These are phyloP conservation scores for Aphanomyces astaci DNA, from an alignment of 352 stramenopile genomes.

Conservation along the genomic window DNA sequence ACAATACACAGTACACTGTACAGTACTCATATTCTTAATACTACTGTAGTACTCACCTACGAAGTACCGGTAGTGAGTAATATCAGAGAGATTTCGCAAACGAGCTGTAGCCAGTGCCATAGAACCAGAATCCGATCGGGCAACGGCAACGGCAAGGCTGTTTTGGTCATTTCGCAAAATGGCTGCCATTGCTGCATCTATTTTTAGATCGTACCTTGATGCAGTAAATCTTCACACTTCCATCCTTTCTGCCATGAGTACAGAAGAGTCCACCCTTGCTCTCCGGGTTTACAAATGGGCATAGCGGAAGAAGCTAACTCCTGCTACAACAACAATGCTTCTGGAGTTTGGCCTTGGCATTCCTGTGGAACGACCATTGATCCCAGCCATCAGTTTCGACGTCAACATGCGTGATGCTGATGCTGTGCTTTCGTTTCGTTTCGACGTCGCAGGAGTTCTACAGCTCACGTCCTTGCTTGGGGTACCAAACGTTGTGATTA, in stretches of 20 bases:
- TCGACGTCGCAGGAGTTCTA: background rate
- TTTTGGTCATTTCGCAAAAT: slow-evolving; percentile 1
- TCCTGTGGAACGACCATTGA: background rate
- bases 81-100: background rate
- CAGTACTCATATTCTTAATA: no score
- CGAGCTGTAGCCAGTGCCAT: background rate
- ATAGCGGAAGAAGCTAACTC: background rate
- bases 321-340: background rate
- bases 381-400: background rate
- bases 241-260: background rate
- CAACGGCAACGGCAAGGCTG: background rate
- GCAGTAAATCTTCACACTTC: background rate
- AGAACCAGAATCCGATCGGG: background rate
- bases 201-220: background rate
- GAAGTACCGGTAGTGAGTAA: background rate
- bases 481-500: background rate
- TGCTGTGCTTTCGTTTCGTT: background rate
- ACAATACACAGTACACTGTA: background rate
- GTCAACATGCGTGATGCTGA: slow-evolving; percentile 2
- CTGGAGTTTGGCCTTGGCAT: background rate
- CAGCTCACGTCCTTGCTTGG: background rate
- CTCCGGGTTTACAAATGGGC: background rate
- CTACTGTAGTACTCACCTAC: background rate
- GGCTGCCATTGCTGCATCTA: background rate
- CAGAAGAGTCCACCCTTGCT: background rate